Base-by-base conservation (phyloP, 345 rosid genomes). In the Mangifera indica region DNA sequence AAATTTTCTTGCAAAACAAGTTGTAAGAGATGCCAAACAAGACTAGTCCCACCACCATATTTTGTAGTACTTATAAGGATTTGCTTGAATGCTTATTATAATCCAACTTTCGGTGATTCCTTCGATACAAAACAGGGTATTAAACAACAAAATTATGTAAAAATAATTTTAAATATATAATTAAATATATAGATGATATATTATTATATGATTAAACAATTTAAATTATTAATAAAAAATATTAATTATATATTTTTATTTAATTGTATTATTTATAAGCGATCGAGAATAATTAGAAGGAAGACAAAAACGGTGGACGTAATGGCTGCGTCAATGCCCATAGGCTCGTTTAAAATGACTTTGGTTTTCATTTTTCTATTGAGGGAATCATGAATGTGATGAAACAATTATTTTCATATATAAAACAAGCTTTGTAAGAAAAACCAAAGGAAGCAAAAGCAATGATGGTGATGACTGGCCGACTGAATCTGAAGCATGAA, bases 21-120 rank as follows among this genome's bases (percentile, higher is more conserved):
- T 15, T 69, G 15, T 12, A 44, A 24, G 26, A 57, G 14, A 13
- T 40, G 37, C 11, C 25, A 18, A 58, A 60, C 21, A 32, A 1
- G 32, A 14, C 37, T 34, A 54, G 61, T 55, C 72, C 52, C 63
- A 56, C 63, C 62, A 21, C 40, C 5, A n/a, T n/a, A n/a, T n/a
- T 55, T 68, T 55, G 60, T 44, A 20, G 7, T n/a, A n/a, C n/a
- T 54, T 68, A 55, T 40, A 13, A 32, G 60, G n/a, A n/a, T 2
- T 18, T 11, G 51, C 11, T 51, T 53, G 18, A 22, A 29, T 32
- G 46, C 20, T 52, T 52, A 40, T 52, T 67, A 10, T 9, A 20
- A 32, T 7, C 5, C 8, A 49, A 53, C 66, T 70, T 60, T 70
- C 74, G 48, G 66, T 48, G 74, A 66, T 44, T 58, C 46, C 57